Conservation (phyloP, 176 grass and related monocot species). For the Typha latifolia region DNA sequence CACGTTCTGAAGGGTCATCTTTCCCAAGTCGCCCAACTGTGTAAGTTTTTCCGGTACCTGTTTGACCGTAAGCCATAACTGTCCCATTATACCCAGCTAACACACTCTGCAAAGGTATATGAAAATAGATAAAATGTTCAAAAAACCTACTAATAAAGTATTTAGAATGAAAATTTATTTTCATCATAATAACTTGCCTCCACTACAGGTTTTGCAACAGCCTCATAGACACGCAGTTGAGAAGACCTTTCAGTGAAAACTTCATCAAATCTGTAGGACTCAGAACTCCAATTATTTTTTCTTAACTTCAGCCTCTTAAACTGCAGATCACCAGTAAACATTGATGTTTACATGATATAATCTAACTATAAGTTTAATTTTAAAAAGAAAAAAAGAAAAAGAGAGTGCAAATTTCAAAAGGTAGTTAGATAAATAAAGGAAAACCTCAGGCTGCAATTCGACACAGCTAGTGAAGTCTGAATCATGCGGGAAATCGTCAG, state of each 20-base stretch:
- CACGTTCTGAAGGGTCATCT: constrained; percentile 74
- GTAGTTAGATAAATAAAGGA: constrained; percentile 1
- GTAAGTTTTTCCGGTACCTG: constrained; percentile 98
- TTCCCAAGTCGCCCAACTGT: constrained; percentile 80
- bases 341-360: background rate
- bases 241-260: constrained; percentile 70
- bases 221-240: constrained; percentile 80
- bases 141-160: no score
- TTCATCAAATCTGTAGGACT: constrained; percentile 89
- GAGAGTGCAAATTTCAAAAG: background rate
- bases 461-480: constrained; percentile 56
- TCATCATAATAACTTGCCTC: constrained; percentile 45
- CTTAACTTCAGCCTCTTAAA: constrained; percentile 69
- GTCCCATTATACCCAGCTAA: constrained; percentile 98
- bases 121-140: background rate
- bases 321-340: constrained; percentile 30
- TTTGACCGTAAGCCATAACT: constrained; percentile 99
- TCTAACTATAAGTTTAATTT: background rate
- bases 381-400: background rate
- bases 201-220: constrained; percentile 82
- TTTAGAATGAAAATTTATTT: constrained; percentile 7
- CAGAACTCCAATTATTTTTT: constrained; percentile 87
- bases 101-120: constrained; percentile 72
- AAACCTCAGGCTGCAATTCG: constrained; percentile 88
- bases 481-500: constrained; percentile 40